These are phyloP conservation scores for Wickerhamiella dianesei DNA, from an alignment of 805 yeast genomes.

Conservation along the genomic window DNA sequence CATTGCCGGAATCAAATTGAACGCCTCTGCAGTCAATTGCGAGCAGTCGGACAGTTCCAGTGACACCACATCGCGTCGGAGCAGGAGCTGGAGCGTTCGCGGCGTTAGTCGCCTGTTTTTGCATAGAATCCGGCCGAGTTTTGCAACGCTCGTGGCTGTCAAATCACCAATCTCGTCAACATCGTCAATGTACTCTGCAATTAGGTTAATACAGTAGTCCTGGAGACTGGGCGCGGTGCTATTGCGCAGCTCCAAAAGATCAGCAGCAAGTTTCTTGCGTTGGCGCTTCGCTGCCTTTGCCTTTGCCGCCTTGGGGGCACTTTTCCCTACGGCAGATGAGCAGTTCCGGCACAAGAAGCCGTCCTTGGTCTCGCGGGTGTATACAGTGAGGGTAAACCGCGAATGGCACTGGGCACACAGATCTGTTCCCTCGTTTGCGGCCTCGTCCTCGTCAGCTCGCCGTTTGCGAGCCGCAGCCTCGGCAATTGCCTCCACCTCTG, in stretches of 20 bases:
- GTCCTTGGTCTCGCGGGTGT: constrained; percentile 38
- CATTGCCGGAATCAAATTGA: constrained; percentile 55
- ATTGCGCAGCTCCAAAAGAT: constrained; percentile 59
- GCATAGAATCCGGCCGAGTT: constrained; percentile 62
- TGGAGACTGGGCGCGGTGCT: constrained; percentile 55
- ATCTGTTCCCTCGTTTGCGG: constrained; percentile 36
- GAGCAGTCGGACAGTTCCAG: constrained; percentile 92
- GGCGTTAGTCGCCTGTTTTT: constrained; percentile 70
- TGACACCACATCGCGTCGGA: constrained; percentile 41
- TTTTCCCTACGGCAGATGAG: constrained; percentile 30
- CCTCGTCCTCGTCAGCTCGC: constrained; percentile 12
- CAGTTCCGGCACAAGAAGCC: constrained; percentile 54
- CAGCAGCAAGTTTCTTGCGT: constrained; percentile 70
- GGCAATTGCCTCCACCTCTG: constrained; percentile 18
- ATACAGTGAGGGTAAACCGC: constrained; percentile 49
- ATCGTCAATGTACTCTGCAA: constrained; percentile 53
- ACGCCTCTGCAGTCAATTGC: constrained; percentile 49
- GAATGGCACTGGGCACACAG: constrained; percentile 50
- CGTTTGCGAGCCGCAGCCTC: constrained; percentile 20
- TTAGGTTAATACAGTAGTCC: constrained; percentile 60
- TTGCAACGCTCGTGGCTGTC: constrained; percentile 56
- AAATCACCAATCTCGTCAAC: constrained; percentile 81
- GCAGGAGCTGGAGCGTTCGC: constrained; percentile 57
- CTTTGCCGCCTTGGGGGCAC: constrained; percentile 33
- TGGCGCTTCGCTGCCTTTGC: constrained; percentile 41